Percentiles rank a stretch among this genome's conserved stretches.
phyloP scores from a whole-genome alignment of 2,329 filamentous ascomycete species.

The Bipolaris sorokiniana region DNA sequence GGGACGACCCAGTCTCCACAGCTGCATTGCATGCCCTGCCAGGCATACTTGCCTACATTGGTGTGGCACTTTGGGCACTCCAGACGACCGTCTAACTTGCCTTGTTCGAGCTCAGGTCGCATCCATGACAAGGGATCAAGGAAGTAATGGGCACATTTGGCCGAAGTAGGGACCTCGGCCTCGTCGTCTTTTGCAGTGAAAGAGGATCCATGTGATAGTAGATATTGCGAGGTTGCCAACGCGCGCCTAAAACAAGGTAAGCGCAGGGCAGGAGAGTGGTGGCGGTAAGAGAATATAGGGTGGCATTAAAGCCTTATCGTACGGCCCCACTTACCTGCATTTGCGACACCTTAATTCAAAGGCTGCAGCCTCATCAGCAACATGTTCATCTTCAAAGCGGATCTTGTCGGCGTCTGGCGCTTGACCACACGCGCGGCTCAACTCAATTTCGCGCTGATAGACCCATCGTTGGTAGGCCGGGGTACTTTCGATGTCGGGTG shows the following conservation, averaged over 20 bases:
- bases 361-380: conserved; percentile 46
- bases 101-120: conserved; percentile 81
- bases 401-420: conserved; percentile 78
- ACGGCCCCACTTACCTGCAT: conserved; percentile 68
- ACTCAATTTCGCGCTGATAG: conserved; percentile 68
- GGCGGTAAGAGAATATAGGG: conserved; percentile 14
- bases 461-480: conserved; percentile 82
- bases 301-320: conserved; percentile 12
- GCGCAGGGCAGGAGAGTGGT: conserved; percentile 23
- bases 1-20: conserved; percentile 91
- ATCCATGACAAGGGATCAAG: conserved; percentile 95
- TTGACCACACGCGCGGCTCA: conserved; percentile 74
- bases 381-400: conserved; percentile 77
- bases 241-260: conserved; percentile 56
- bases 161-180: conserved; percentile 13
- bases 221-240: conserved; percentile 69
- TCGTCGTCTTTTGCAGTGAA: conserved; percentile 18
- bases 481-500: conserved; percentile 69
- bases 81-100: conserved; percentile 81
- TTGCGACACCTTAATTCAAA: conserved; percentile 85
- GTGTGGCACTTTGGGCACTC: conserved; percentile 85
- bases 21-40: conserved; percentile 93
- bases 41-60: conserved; percentile 90
- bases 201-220: conserved; percentile 66
- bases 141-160: conserved; percentile 81